phyloP scores from a whole-genome alignment of 345 rosid genomes.

The Carallia brachiata region DNA sequence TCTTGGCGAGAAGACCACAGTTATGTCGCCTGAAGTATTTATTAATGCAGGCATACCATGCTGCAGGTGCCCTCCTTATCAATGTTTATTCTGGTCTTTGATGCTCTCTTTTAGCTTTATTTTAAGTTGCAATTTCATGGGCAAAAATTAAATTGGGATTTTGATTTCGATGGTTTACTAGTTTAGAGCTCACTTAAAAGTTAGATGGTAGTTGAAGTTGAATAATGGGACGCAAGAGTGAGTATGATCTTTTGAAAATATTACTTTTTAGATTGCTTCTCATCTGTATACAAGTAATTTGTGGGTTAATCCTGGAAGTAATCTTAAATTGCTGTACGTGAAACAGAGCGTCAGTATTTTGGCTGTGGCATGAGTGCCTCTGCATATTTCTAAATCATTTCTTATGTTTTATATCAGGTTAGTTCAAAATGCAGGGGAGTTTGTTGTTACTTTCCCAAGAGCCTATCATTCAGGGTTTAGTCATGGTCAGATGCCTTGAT shows the following conservation, averaged over 20 bases:
- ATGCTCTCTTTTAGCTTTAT: constrained; percentile 13
- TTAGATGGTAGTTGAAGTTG: no score
- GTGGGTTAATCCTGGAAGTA: no score
- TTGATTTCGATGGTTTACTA: no score
- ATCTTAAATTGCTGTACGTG: no score
- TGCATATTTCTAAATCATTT: background rate
- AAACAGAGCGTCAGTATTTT: no score
- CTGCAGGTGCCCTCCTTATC: constrained; percentile 66
- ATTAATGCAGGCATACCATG: constrained; percentile 87
- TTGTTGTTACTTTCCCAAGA: constrained; percentile 96
- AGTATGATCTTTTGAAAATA: no score
- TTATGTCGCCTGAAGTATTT: constrained; percentile 97
- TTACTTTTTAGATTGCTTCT: no score
- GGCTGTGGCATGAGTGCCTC: no score
- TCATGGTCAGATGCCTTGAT: constrained; percentile 68
- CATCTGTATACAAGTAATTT: no score
- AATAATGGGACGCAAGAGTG: no score
- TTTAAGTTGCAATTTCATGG: background rate
- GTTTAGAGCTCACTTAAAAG: no score
- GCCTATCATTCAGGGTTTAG: constrained; percentile 99
- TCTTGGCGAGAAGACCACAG: constrained; percentile 97
- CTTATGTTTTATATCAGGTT: constrained; percentile 45
- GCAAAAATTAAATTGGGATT: background rate
- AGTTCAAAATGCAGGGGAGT: constrained; percentile 88
- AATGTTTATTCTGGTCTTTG: constrained; percentile 19